Evolutionary conservation across 129 eudicot species (phyloP), one percentile per base, ranked within the genome.

Genomic region (Sambucus nigra): DNA sequence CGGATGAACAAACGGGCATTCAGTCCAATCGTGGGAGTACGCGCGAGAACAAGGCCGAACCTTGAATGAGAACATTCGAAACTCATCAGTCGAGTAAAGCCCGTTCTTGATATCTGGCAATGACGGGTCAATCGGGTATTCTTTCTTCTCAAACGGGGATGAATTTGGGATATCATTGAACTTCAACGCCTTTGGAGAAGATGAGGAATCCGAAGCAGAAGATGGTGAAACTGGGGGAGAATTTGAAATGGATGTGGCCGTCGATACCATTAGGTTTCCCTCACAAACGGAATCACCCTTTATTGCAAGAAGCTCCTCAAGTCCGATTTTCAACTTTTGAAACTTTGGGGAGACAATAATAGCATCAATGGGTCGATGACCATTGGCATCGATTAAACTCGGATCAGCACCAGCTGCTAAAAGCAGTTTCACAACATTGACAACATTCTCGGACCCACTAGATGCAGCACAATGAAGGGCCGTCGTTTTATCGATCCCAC

Each of bases 401-500:
- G 73, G 84, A 51, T 86, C 87, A 7, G 95, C 87, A 10, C 95
- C 95, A 1, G 79, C 76, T 11, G 56, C 33, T 21, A 86, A 53
- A 25, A 86, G 82, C 53, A 81, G 57, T 39, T 65, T 73, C 24
- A 78, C 79, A 3, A 53, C 64, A 5, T 75, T 80, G 35, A 65
- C 49, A 3, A 84, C 87, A 41, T 81, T 68, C 7, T 47, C 18
- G 9, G 92, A 86, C 32, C 95, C 95, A 14, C 95, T 73, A 1
- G 95, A 86, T 14, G 87, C 95, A 55, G 95, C 92, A 58, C 92
- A 86, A 27, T 86, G 87, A 55, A 86, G 91, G 3, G 95, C 84
- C 33, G 95, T 81, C 47, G 62, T 78, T 13, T 78, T 81, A 47
- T 81, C 92, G 16, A 59, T 55, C 22, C 92, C 92, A 65, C 92